Evolutionary conservation across 306 rosid genomes (phyloP).

Genomic region (Betula pendula): DNA sequence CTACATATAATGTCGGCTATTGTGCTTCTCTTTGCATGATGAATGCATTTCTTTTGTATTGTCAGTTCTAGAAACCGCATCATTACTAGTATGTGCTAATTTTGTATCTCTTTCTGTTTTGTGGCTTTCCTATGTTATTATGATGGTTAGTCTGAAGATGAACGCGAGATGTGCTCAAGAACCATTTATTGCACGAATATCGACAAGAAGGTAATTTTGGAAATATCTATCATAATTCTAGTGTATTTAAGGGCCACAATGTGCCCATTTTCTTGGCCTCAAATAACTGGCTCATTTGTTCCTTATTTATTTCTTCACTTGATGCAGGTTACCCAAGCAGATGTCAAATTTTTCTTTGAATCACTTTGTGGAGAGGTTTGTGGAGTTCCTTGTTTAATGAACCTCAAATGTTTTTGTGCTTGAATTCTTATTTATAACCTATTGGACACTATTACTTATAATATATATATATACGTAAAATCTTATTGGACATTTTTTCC

Average conservation of each 20-base stretch:
- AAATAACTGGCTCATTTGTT: conserved; percentile 8
- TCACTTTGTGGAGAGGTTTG: conserved; percentile 98
- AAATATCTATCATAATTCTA: not conserved
- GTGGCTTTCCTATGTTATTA: conserved; percentile 30
- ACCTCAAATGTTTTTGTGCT: conserved; percentile 13
- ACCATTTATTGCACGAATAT: conserved; percentile 96
- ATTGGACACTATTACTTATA: too few species aligned
- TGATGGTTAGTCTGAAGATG: conserved; percentile 76
- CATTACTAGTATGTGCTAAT: conserved; percentile 16
- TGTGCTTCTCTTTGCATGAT: conserved; percentile 1
- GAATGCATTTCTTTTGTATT: not conserved
- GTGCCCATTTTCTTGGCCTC: conserved; percentile 10
- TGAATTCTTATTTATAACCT: conserved; percentile 13
- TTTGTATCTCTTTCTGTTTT: conserved; percentile 11
- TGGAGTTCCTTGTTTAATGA: conserved; percentile 13
- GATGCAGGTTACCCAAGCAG: conserved; percentile 89
- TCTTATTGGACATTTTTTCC: conserved; percentile 18
- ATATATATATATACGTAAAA: too few species aligned
- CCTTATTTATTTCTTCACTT: conserved; percentile 22
- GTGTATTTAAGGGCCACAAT: conserved; percentile 13
- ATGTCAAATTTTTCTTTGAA: conserved; percentile 85
- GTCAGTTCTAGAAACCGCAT: conserved; percentile 7
- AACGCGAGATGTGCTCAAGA: conserved; percentile 98
- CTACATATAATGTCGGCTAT: conserved; percentile 10
- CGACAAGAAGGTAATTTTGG: conserved; percentile 83